These are phyloP conservation scores for Fusarium dimerum DNA, from an alignment of 2,329 filamentous ascomycete species.

Conservation along the genomic window DNA sequence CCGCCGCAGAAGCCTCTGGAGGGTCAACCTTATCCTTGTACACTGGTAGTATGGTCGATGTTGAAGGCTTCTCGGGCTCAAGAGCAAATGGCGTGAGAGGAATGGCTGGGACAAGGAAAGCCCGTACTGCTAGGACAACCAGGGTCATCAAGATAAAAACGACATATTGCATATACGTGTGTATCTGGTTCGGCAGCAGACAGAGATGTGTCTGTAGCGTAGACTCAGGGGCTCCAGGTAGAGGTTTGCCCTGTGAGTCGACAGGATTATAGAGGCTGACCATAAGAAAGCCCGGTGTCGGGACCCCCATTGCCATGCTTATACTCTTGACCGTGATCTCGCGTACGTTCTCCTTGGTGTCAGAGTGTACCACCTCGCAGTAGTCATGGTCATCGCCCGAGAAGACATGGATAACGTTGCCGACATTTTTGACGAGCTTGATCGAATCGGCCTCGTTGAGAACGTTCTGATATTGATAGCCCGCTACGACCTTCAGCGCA, in stretches of 20 bases:
- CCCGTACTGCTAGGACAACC: conserved; percentile 52
- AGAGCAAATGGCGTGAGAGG: conserved; percentile 56
- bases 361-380: conserved; percentile 82
- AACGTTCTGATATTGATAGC: conserved; percentile 98
- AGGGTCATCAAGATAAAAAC: conserved; percentile 58
- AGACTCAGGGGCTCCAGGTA: conserved; percentile 42
- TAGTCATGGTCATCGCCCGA: conserved; percentile 98
- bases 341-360: conserved; percentile 62
- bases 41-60: conserved; percentile 38
- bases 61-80: conserved; percentile 36
- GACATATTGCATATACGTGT: conserved; percentile 79
- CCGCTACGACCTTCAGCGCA: conserved; percentile 72
- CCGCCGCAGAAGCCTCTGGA: conserved; percentile 27
- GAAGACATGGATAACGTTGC: conserved; percentile 83
- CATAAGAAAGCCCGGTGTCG: conserved; percentile 82
- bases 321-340: conserved; percentile 97
- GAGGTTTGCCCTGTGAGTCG: conserved; percentile 56
- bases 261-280: conserved; percentile 92
- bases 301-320: conserved; percentile 95
- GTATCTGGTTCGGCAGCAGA: conserved; percentile 83
- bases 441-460: conserved; percentile 75
- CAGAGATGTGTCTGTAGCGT: conserved; percentile 91
- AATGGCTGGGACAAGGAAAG: conserved; percentile 58
- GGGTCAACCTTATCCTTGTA: conserved; percentile 57
- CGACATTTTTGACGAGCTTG: conserved; percentile 73